Base-by-base conservation (phyloP, 129 eudicot genomes). In the Cynara cardunculus region DNA sequence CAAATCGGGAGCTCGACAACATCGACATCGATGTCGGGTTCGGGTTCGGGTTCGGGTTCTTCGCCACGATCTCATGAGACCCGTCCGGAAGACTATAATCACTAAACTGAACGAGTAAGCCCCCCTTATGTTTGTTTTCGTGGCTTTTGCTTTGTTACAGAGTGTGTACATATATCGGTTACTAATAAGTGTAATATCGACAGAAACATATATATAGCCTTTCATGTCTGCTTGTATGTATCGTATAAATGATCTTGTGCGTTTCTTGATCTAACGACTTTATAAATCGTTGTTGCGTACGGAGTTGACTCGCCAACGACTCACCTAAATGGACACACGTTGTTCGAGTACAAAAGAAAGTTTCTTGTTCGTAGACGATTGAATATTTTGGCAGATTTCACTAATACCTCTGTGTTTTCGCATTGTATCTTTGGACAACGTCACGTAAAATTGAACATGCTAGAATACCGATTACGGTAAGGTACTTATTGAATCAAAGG, bases 1-100 rank as follows among this genome's bases (percentile, higher is more conserved):
- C 87, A 78, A 78, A 37, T 78, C 5, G 79, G 84, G 84, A 81
- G 67, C 34, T 56, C 44, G 31, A 74, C 62, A 68, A 53, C 81
- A 22, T 76, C 86, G 39, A 56, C 86, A 61, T 83, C 85, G 32
- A 71, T 69, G 7, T 69, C 78, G n/a, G n/a, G n/a, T n/a, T n/a
- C n/a, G 2, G 75, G 69, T 18, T 76, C 79, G 0, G 41, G 78
- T 46, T 81, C 76, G 25, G 71, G 77, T n/a, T 64, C 79, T 22
- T 11, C 66, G 4, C 34, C 86, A 19, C 81, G 53, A 21, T 77
- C 81, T 49, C 65, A 39, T 77, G 74, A 21, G 27, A 27, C 83
- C 18, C 77, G 5, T 64, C 41, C 30, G 16, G 86, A 83, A 68
- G 86, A 71, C 31, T 82, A 64, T 27, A n/a, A 69, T 44, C 82